Evolutionary conservation across 306 rosid genomes (phyloP).

Genomic region (Boehmeria nivea): DNA sequence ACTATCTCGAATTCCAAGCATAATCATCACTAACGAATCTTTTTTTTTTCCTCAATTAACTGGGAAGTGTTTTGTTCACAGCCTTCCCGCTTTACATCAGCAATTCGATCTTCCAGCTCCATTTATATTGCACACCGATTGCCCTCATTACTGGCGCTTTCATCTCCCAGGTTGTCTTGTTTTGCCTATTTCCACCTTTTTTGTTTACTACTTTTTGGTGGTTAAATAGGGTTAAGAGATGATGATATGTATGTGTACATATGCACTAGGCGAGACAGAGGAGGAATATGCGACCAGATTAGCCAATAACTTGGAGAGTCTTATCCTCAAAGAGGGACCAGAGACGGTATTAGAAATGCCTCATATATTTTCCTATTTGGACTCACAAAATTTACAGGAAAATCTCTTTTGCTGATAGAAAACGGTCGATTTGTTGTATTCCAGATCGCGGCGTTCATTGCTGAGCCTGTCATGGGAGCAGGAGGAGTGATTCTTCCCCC

Average conservation of each 20-base stretch:
- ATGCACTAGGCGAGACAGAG: conserved; percentile 78
- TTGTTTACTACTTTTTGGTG: not conserved
- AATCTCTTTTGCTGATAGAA: no score
- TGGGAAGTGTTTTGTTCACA: conserved; percentile 31
- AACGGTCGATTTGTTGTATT: not conserved
- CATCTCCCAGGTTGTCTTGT: conserved; percentile 80
- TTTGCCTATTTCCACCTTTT: conserved; percentile 12
- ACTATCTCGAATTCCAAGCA: no score
- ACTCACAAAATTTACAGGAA: no score
- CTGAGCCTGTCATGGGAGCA: conserved; percentile 97
- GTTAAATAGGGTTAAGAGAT: not conserved
- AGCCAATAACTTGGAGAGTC: conserved; percentile 75
- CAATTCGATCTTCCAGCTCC: conserved; percentile 93
- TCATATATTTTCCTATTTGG: not conserved
- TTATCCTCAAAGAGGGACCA: conserved; percentile 88
- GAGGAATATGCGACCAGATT: conserved; percentile 89
- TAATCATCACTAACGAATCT: not conserved
- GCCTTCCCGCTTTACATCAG: conserved; percentile 88
- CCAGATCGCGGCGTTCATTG: conserved; percentile 97
- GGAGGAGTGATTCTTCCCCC: conserved; percentile 95
- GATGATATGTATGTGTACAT: conserved; percentile 15
- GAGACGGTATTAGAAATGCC: conserved; percentile 55
- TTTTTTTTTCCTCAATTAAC: conserved; percentile 11
- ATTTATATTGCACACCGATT: conserved; percentile 89
- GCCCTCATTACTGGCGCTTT: conserved; percentile 96